Base-by-base conservation (phyloP, 257 asterid species). In the Vinca minor region DNA sequence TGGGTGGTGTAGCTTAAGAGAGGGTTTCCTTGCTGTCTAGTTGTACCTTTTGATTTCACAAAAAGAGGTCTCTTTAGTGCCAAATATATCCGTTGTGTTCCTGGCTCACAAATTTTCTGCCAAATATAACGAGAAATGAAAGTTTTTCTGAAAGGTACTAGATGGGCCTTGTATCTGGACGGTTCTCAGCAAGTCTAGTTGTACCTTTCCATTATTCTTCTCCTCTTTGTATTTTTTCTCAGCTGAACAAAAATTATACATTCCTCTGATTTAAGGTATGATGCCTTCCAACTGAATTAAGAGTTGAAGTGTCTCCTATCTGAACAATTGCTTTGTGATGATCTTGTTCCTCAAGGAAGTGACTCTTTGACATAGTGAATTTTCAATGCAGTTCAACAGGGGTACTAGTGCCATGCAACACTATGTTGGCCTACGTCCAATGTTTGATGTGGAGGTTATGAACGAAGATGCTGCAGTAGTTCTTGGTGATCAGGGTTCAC, bases 331-430 rank as follows among this genome's bases (percentile, higher is more conserved):
- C 42, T n/a, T n/a, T n/a, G n/a, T n/a, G n/a, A n/a, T n/a, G n/a
- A n/a, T n/a, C n/a, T 17, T 15, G 62, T 31, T 56, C 23, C 26
- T 29, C 8, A 20, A 42, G 58, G n/a, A 34, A 28, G 44, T 23
- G 18, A 31, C 41, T 62, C 53, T 68, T 58, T 78, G 71, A 63
- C 68, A 47, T 64, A 42, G 55, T 47, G 59, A 35, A 70, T 74
- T 36, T 77, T 72, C 73, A 64, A 72, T 76, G 83, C 94, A 93
- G 99, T 93, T 93, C 76, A 93, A 93, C 84, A 80, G 97, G 78
- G 98, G 99, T 53, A 93, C 95, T 67, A 93, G 99, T 63, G 97
- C 97, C 35, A 93, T 93, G 99, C 97, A 93, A 82, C 99, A 93
- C 78, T 93, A 89, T 78, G 99, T 93, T 68, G 99, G 99, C 65